A percentile compares a stretch with the other conserved stretches of the same genome.
These are phyloP conservation scores for Bryum argenteum DNA, from an alignment of 225 moss, liverwort and hornwort genomes.

Conservation along the genomic window DNA sequence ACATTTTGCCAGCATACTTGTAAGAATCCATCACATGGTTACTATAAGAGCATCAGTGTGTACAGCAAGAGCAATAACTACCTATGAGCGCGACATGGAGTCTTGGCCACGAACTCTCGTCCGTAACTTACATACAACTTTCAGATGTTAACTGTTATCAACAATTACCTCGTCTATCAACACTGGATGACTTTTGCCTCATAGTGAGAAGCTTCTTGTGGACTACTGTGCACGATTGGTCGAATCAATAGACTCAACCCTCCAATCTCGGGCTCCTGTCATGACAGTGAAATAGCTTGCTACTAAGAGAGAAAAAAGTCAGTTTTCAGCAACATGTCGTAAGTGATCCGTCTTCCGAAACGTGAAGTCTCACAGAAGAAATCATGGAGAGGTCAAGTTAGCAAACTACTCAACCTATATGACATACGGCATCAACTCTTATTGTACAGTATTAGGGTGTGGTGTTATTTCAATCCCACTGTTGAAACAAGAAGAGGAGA, in stretches of 20 bases:
- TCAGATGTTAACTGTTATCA: not conserved
- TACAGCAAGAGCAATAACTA: constrained; percentile 19
- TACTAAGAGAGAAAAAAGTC: not conserved
- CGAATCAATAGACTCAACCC: no score
- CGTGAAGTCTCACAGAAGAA: not conserved
- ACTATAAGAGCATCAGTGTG: not conserved
- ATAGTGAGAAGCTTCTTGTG: constrained; percentile 23
- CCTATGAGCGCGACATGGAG: not conserved
- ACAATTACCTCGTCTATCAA: not conserved
- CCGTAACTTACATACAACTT: not conserved
- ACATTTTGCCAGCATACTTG: no score
- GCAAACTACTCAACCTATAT: not conserved
- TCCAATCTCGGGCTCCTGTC: not conserved
- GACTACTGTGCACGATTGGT: not conserved
- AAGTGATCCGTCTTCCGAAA: not conserved
- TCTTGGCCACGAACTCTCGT: not conserved
- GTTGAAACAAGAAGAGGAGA: not conserved
- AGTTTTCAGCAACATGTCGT: not conserved
- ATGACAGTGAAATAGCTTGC: not conserved
- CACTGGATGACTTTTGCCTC: not conserved
- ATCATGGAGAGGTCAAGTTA: not conserved
- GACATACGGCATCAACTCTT: not conserved
- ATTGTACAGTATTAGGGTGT: not conserved
- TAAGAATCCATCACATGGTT: not conserved
- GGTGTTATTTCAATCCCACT: not conserved